Base-by-base conservation (phyloP, 192 early-diverging fungal genomes). In the Coemansia guatemalensis region DNA sequence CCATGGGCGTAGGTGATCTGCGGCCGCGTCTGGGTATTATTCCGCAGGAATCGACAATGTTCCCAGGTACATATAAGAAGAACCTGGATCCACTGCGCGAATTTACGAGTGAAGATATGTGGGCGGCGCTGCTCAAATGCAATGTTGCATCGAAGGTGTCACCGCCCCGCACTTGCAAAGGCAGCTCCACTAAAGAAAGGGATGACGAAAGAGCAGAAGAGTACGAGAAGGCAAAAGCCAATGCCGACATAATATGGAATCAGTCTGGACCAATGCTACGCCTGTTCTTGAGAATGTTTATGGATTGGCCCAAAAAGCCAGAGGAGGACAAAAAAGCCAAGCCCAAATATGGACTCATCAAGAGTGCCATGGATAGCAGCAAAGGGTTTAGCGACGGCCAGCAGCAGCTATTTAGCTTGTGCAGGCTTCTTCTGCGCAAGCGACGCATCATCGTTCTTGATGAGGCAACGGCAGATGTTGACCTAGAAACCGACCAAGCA, bases 21-120 rank as follows among this genome's bases (percentile, higher is more conserved):
- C 47, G 68, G 83, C 20, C 69, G 53, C 30, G 88, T 86, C 64
- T 83, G 83, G 48, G 83, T 85, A 65, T 85, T 80, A 50, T 82
- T 77, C 90, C 91, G 41, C 90, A 92, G 68, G 90, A 92, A 47
- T 84, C 89, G 20, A 83, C 88, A 4, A 57, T 92, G 51, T 85
- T 92, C 33, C 68, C 70, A 8, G 88, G 88, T 14, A 85, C 89
- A 6, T 72, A 93, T 47, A 81, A 93, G 8, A 79, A 82, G 30
- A 95, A 95, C 68, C 68, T 95, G 56, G 93, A 97, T 59, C 93
- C 92, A 1, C 84, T 92, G 60, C 71, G 74, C 21, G 80, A 90
- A 60, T 84, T 87, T 52, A 62, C 77, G 20, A 90, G 93, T 55
- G 80, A 78, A 18, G 84, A 84, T 7, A 66, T 93, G 24, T 92